Evolutionary conservation across 306 rosid genomes (phyloP).

Genomic region (Quercus aquifolioides): DNA sequence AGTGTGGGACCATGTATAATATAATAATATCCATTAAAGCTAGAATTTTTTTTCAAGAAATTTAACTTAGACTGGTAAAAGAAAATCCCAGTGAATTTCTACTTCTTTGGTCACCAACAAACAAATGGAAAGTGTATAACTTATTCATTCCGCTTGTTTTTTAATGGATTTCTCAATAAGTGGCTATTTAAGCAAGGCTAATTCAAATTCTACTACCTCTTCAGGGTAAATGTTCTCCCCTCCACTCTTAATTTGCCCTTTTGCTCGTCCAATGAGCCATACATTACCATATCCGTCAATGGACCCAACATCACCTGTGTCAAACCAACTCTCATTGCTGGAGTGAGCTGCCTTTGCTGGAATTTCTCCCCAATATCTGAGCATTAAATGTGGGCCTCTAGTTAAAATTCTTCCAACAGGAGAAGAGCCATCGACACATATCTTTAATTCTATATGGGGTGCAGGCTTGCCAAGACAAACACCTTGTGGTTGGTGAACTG

Average conservation of each 20-base stretch:
- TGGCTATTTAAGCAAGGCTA: neutral
- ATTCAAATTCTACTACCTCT: slow-evolving; percentile 50
- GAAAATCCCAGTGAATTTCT: neutral
- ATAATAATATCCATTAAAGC: neutral
- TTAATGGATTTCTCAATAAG: neutral
- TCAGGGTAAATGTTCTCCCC: slow-evolving; percentile 94
- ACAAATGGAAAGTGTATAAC: neutral
- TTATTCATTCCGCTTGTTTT: neutral
- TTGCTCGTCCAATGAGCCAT: slow-evolving; percentile 81
- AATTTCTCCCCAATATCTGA: slow-evolving; percentile 68
- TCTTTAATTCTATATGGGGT: slow-evolving; percentile 78
- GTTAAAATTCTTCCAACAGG: slow-evolving; percentile 70
- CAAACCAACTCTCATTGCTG: slow-evolving; percentile 61
- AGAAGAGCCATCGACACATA: slow-evolving; percentile 41
- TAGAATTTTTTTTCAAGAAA: neutral
- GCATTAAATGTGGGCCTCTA: slow-evolving; percentile 93
- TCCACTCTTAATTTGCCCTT: slow-evolving; percentile 82
- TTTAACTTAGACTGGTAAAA: neutral
- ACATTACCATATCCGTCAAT: slow-evolving; percentile 59
- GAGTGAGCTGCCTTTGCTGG: slow-evolving; percentile 27
- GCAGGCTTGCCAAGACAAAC: slow-evolving; percentile 94
- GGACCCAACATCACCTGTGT: slow-evolving; percentile 88
- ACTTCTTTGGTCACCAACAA: neutral
- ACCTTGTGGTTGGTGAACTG: slow-evolving; percentile 49
- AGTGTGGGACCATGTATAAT: neutral